These are phyloP conservation scores for Amesomyces nigricolor DNA, from an alignment of 2,329 filamentous ascomycete species.

Conservation along the genomic window DNA sequence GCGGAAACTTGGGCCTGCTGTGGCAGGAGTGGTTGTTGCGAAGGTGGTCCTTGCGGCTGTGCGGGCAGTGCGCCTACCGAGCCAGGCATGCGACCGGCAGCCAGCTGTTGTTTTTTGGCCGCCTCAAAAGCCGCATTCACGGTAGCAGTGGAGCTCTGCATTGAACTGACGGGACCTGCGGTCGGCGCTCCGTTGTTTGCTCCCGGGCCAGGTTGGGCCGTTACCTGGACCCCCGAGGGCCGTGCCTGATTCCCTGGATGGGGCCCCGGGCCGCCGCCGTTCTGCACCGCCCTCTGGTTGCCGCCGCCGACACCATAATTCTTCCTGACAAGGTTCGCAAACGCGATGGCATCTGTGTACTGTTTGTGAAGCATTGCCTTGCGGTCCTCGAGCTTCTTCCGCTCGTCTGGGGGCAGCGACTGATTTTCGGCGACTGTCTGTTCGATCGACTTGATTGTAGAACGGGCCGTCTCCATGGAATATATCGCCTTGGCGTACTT, in stretches of 20 bases:
- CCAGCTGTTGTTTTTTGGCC: constrained; percentile 40
- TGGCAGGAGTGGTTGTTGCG: constrained; percentile 19
- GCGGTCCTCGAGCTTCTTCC: constrained; percentile 39
- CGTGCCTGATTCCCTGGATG: constrained; percentile 17
- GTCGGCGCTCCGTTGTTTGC: constrained; percentile 25
- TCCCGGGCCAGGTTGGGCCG: constrained; percentile 11
- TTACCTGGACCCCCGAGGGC: constrained; percentile 9
- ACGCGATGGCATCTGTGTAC: constrained; percentile 43
- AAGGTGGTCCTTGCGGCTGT: constrained; percentile 3
- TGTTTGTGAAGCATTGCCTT: constrained; percentile 41
- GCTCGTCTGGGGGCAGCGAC: constrained; percentile 43
- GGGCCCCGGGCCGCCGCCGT: constrained; percentile 13
- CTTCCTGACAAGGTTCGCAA: constrained; percentile 44
- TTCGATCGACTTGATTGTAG: constrained; percentile 37
- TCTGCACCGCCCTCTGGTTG: constrained; percentile 23
- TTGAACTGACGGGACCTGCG: constrained; percentile 19
- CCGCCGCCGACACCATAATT: constrained; percentile 37
- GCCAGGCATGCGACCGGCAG: constrained; percentile 26
- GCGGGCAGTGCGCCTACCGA: constrained; percentile 18
- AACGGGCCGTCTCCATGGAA: constrained; percentile 44
- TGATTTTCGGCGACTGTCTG: constrained; percentile 40
- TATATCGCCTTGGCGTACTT: constrained; percentile 45
- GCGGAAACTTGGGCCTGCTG: constrained; percentile 17
- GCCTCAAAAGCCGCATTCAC: constrained; percentile 42
- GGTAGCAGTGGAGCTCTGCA: constrained; percentile 32